Evolutionary conservation across 2,329 filamentous ascomycete genomes (phyloP).

Genomic region (Fusarium cyanostomum): DNA sequence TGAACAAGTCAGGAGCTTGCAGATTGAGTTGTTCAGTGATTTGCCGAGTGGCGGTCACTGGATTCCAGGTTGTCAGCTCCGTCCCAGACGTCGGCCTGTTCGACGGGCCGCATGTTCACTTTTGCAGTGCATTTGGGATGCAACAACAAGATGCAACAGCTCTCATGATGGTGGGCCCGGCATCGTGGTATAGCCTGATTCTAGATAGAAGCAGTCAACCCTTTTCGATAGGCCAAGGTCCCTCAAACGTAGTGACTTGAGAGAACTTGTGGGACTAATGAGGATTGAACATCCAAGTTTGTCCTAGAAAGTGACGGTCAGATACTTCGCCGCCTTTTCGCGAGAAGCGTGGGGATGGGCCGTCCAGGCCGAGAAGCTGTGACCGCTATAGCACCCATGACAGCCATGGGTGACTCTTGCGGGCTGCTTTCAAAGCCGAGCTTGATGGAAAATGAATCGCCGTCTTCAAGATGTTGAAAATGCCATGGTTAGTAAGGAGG

Average conservation of each 20-base stretch:
- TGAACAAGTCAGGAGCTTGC: not conserved
- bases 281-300: not conserved
- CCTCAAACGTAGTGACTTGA: not conserved
- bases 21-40: not conserved
- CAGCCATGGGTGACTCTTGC: not conserved
- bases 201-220: not conserved
- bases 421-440: constrained; percentile 3
- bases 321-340: not conserved
- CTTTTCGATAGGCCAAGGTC: not conserved
- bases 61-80: not conserved
- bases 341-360: not conserved
- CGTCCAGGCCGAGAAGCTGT: not conserved
- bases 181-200: not conserved
- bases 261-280: not conserved
- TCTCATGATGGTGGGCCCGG: constrained; percentile 1
- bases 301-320: not conserved
- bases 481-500: not conserved
- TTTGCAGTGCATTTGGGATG: not conserved
- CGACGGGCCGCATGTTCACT: not conserved
- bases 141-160: not conserved
- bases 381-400: not conserved
- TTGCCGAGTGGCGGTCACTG: not conserved
- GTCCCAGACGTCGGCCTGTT: not conserved
- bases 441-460: constrained; percentile 7
- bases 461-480: not conserved